Base-by-base conservation (phyloP, 1,284 basidiomycete species). In the Bondarzewia mesenterica region DNA sequence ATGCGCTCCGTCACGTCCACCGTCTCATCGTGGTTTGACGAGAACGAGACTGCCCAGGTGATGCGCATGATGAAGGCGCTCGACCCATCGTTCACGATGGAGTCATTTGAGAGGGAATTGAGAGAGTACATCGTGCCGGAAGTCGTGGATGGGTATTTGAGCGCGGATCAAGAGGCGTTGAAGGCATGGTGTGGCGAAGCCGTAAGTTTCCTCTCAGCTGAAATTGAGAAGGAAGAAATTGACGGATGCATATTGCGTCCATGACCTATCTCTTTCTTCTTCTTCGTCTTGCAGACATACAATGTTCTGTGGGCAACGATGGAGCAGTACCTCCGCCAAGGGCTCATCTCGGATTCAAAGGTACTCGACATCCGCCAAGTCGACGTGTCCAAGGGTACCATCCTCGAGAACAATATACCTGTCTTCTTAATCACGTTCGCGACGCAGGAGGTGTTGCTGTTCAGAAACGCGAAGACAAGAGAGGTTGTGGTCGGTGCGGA, bases 81-180 rank as follows among this genome's bases (percentile, higher is more conserved):
- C 59, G 96, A 99, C 63, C 92, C 95, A 4, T 67, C 69, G 14
- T 99, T 97, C 69, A 85, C 79, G 47, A 78, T 89, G 59, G 94
- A 97, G 63, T 66, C 69, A 18, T 99, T 97, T 63, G 85, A 93
- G 60, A 77, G 86, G 50, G 96, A 99, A 62, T 65, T 99, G 54
- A 74, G 95, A 55, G 96, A 99, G 67, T 99, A 98, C 63, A 95
- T 99, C 53, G 80, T 99, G 2, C 96, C 96, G 0, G 96, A 99
- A 64, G 81, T 99, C 5, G 91, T 99, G 7, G 96, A 99, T 63
- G 93, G 93, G 18, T 98, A 96, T 64, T 69, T 98, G 56, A 85
- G 79, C 47, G 93, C 91, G 8, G 94, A 97, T 60, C 78, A 85
- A 58, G 88, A 93, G 60, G 73, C 87, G 5, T 71, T 99, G 57